A percentile compares a stretch with the other conserved stretches of the same genome.
Evolutionary conservation across 2,329 filamentous ascomycete species (phyloP).

Genomic region (Furcasterigmium sp.): DNA sequence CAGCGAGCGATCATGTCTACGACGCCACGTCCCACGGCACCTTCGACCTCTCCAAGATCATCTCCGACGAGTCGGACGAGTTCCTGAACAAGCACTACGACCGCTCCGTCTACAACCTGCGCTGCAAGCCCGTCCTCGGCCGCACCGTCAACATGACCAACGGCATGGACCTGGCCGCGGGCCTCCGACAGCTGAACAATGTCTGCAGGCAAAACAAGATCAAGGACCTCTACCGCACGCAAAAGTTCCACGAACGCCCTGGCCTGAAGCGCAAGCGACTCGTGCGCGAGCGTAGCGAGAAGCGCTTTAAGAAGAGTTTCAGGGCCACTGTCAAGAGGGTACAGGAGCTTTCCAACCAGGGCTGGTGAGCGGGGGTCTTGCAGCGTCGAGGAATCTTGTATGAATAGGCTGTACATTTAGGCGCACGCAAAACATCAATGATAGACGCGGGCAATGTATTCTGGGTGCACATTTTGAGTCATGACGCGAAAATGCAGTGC

Average conservation of each 20-base stretch:
- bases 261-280: conserved; percentile 76
- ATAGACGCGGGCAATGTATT: not conserved
- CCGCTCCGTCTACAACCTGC: conserved; percentile 20
- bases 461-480: not conserved
- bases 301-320: conserved; percentile 65
- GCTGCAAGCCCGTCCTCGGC: conserved; percentile 35
- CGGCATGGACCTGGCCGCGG: conserved; percentile 38
- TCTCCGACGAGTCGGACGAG: conserved; percentile 23
- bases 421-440: not conserved
- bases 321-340: conserved; percentile 59
- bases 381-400: too few relatives aligned
- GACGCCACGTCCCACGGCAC: conserved; percentile 8
- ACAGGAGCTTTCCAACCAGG: conserved; percentile 66
- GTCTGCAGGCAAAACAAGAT: conserved; percentile 50
- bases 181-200: conserved; percentile 35
- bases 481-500: not conserved
- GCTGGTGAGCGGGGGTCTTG: conserved; percentile 58
- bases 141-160: conserved; percentile 35
- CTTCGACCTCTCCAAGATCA: conserved; percentile 28
- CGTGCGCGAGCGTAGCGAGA: conserved; percentile 62
- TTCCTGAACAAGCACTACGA: conserved; percentile 11
- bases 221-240: conserved; percentile 39
- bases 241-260: conserved; percentile 69
- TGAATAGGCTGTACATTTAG: not conserved
- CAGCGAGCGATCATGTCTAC: conserved; percentile 4